Percentiles rank a stretch among this genome's conserved stretches.
phyloP scores from a whole-genome alignment of 441 rosid genomes.

The Pelargonium australe region DNA sequence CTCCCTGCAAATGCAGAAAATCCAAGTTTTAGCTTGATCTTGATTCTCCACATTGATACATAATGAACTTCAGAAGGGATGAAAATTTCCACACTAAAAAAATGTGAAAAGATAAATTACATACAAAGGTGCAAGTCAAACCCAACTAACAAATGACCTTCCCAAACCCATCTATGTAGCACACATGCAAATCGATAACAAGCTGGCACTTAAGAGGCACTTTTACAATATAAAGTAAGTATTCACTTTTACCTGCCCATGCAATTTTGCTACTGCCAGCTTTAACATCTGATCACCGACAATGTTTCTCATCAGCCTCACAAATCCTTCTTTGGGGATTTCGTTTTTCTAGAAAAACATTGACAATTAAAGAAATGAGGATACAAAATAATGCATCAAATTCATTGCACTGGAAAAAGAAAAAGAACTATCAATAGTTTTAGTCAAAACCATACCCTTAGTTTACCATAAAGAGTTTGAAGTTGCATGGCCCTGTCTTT shows the following conservation, averaged over 20 bases:
- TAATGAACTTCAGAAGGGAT: not conserved
- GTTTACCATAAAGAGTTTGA: conserved; percentile 55
- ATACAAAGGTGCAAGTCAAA: no score
- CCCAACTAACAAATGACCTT: no score
- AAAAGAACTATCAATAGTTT: not conserved
- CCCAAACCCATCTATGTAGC: no score
- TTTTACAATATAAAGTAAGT: no score
- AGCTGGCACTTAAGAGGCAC: no score
- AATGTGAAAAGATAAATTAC: no score
- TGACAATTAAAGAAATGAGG: conserved; percentile 21
- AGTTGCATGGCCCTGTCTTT: conserved; percentile 93
- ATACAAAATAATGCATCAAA: conserved; percentile 8
- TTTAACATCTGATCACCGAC: conserved; percentile 87
- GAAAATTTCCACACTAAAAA: no score
- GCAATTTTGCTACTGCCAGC: conserved; percentile 61
- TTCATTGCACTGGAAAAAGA: not conserved
- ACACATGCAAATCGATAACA: no score
- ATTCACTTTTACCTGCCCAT: conserved; percentile 36
- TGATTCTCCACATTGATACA: not conserved
- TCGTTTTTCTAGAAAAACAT: conserved; percentile 62
- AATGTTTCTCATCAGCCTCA: conserved; percentile 66
- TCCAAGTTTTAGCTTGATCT: conserved; percentile 17
- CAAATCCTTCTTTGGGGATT: conserved; percentile 75
- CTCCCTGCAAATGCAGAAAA: conserved; percentile 36
- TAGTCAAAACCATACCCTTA: conserved; percentile 45